Percentiles rank a stretch among this genome's conserved stretches.
phyloP scores from a whole-genome alignment of 306 rosid genomes.

The Oxytropis ochrocephala region DNA sequence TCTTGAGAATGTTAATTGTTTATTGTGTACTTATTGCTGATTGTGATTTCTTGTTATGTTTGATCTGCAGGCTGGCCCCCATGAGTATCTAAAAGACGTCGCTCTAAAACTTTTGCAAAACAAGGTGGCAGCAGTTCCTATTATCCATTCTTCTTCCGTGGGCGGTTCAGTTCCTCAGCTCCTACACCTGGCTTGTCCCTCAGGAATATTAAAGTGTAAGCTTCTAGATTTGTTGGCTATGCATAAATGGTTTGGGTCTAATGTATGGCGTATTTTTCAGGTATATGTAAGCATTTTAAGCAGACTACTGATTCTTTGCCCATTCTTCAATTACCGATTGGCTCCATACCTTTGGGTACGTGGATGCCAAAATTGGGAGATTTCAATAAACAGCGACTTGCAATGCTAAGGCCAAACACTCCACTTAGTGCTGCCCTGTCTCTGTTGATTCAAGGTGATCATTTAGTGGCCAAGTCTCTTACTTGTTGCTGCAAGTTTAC shows the following conservation, averaged over 20 bases:
- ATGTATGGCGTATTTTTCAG: slow-evolving; percentile 36
- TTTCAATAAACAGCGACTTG: slow-evolving; percentile 30
- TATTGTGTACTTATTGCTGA: not conserved
- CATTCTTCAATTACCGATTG: slow-evolving; percentile 52
- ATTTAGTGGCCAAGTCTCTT: not conserved
- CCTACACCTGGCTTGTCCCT: slow-evolving; percentile 51
- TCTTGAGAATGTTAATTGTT: not conserved
- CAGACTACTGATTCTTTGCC: slow-evolving; percentile 49
- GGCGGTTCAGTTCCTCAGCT: slow-evolving; percentile 48
- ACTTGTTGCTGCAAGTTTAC: not conserved
- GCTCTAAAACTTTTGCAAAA: slow-evolving; percentile 50
- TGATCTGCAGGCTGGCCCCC: slow-evolving; percentile 50
- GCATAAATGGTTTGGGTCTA: slow-evolving; percentile 27
- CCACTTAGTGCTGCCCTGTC: slow-evolving; percentile 45
- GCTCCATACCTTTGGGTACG: slow-evolving; percentile 52
- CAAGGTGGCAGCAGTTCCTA: slow-evolving; percentile 54
- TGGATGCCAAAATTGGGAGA: slow-evolving; percentile 54
- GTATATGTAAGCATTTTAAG: slow-evolving; percentile 62
- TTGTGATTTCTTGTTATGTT: not conserved
- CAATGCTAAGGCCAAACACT: slow-evolving; percentile 46
- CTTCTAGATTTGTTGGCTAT: slow-evolving; percentile 1
- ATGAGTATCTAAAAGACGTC: slow-evolving; percentile 51
- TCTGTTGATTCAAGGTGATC: slow-evolving; percentile 50
- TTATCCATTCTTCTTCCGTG: slow-evolving; percentile 32
- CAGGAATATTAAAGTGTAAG: slow-evolving; percentile 53